These are phyloP conservation scores for Penicillium ucsense DNA, from an alignment of 495 filamentous ascomycete genomes.

Conservation along the genomic window DNA sequence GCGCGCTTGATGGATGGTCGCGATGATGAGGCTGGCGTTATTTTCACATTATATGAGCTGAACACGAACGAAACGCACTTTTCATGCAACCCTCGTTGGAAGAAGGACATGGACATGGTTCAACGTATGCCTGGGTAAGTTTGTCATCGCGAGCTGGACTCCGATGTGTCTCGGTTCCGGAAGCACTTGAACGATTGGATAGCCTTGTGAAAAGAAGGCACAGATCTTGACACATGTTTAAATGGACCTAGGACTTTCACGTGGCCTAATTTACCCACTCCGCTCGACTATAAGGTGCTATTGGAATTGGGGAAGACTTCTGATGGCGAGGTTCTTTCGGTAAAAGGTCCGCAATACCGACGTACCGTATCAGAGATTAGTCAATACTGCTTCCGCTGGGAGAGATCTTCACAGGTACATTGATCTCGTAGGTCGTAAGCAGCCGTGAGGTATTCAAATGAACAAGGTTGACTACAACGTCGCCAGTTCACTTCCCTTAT, in stretches of 20 bases:
- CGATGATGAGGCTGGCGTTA: slow-evolving; percentile 28
- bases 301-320: slow-evolving; percentile 9
- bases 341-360: slow-evolving; percentile 9
- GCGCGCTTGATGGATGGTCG: slow-evolving; percentile 11
- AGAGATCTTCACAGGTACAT: slow-evolving; percentile 15
- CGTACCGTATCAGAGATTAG: slow-evolving; percentile 11
- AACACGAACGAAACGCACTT: slow-evolving; percentile 25
- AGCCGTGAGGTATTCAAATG: too few relatives aligned
- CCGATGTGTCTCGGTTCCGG: slow-evolving; percentile 14
- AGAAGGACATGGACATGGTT: slow-evolving; percentile 12
- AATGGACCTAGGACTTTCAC: slow-evolving; percentile 10
- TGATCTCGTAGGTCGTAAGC: too few relatives aligned
- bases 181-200: slow-evolving; percentile 13
- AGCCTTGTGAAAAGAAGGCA: slow-evolving; percentile 7
- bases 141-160: slow-evolving; percentile 13
- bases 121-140: slow-evolving; percentile 13
- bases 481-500: too few relatives aligned
- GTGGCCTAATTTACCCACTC: slow-evolving; percentile 12
- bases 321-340: slow-evolving; percentile 10
- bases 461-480: too few relatives aligned
- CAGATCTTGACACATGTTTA: slow-evolving; percentile 12
- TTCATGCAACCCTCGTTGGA: slow-evolving; percentile 10
- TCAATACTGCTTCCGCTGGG: slow-evolving; percentile 17
- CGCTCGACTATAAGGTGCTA: slow-evolving; percentile 13
- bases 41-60: slow-evolving; percentile 32